Evolutionary conservation across 2,329 filamentous ascomycete genomes (phyloP).

Genomic region (Cercospora brassicicola): DNA sequence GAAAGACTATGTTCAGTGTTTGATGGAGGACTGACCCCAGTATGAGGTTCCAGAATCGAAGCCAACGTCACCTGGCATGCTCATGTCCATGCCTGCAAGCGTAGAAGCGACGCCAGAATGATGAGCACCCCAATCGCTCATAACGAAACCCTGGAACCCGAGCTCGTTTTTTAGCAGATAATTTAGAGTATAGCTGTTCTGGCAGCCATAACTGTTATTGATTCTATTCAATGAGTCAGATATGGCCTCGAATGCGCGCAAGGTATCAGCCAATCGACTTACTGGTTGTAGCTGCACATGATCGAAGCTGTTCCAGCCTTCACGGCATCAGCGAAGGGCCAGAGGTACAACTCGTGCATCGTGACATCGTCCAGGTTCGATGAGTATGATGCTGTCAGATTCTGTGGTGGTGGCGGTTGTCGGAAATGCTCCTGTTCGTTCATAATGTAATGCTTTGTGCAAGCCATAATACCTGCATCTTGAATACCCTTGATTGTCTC

Average conservation of each 20-base stretch:
- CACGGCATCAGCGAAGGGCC: slow-evolving; percentile 54
- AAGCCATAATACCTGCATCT: slow-evolving; percentile 67
- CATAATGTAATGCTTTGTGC: slow-evolving; percentile 70
- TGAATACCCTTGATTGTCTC: slow-evolving; percentile 72
- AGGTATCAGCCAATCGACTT: not conserved
- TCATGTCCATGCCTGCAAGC: slow-evolving; percentile 67
- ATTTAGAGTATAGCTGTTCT: slow-evolving; percentile 62
- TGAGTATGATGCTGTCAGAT: slow-evolving; percentile 40
- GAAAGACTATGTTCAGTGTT: too few species aligned
- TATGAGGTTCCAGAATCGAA: slow-evolving; percentile 31
- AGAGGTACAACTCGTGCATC: slow-evolving; percentile 46
- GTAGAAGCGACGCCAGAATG: slow-evolving; percentile 67
- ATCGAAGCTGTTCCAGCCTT: slow-evolving; percentile 53
- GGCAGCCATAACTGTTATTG: slow-evolving; percentile 59
- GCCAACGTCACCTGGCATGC: slow-evolving; percentile 75
- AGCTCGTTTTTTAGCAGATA: slow-evolving; percentile 65
- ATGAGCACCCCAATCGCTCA: slow-evolving; percentile 68
- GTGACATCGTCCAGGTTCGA: slow-evolving; percentile 64
- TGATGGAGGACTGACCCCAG: slow-evolving; percentile 18
- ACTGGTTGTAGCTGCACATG: slow-evolving; percentile 58
- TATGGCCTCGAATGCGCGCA: not conserved
- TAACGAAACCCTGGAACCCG: slow-evolving; percentile 40
- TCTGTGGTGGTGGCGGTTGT: slow-evolving; percentile 46
- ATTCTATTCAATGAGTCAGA: slow-evolving; percentile 32
- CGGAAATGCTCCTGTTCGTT: slow-evolving; percentile 66